Evolutionary conservation across 768 basidiomycete species (phyloP), one percentile per base, ranked within the genome.

Genomic region (Naganishia antarctica): DNA sequence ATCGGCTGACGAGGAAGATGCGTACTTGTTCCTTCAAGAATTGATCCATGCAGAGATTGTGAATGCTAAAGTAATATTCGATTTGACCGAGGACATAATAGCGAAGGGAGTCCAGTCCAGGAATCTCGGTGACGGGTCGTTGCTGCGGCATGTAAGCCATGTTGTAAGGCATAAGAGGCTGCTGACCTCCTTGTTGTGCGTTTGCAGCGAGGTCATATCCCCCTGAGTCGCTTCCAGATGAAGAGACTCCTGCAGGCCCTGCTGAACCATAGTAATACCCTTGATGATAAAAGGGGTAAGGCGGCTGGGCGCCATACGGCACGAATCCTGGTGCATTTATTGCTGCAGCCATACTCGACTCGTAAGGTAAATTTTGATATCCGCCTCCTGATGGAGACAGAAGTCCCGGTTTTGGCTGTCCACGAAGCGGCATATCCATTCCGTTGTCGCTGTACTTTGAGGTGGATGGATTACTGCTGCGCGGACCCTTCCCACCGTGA

Each of bases 21-120:
- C 86, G 73, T 70, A 89, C 91, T 79, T 84, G 81, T 78, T 86
- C 82, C 59, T 90, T 83, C 37, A 97, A 80, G 79, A 83, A 94
- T 69, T 88, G 82, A 75, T 97, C 92, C 73, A 86, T 84, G n/a
- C 84, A 87, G 79, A 97, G 81, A 74, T 94, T 96, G 74, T 96
- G 86, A 62, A 87, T 81, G 70, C 90, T 90, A 69, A 97, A 81
- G 79, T 94, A 97, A 76, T 91, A 96, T 78, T 94, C 93, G 58
- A 94, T 78, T 76, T 94, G 78, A 0, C 84, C 86, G 46, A 94
- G 82, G 28, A 94, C 80, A 73, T 83, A 85, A 70, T 82, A 87
- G 51, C 85, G 77, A 53, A 83, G 84, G 25, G 83, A 78, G 71
- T 92, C 90, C 13, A 89, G 64, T 48, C 69, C 69, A 47, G 68